Evolutionary conservation across 2,329 filamentous ascomycete species (phyloP).

Genomic region (Aspergillus sp.): DNA sequence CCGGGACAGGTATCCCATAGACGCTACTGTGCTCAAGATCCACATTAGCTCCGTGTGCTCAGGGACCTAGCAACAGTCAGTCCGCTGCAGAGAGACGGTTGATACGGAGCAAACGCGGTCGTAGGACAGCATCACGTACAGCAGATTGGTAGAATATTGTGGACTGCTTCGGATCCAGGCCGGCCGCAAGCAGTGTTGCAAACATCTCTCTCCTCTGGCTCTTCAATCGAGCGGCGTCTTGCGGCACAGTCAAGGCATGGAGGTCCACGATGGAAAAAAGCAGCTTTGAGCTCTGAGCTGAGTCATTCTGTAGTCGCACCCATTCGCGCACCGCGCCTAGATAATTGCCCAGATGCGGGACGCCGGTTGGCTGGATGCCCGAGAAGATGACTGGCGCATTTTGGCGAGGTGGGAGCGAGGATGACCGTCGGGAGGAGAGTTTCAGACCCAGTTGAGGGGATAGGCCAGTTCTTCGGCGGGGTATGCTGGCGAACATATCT

Average conservation of each 20-base stretch:
- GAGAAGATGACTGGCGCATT: constrained; percentile 83
- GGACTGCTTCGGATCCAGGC: constrained; percentile 66
- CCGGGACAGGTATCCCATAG: constrained; percentile 85
- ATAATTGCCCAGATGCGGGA: constrained; percentile 93
- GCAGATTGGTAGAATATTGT: constrained; percentile 75
- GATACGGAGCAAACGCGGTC: neutral
- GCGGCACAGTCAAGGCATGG: constrained; percentile 78
- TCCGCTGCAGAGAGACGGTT: neutral
- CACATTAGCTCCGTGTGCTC: constrained; percentile 90
- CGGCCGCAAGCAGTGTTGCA: constrained; percentile 73
- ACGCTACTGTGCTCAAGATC: constrained; percentile 86
- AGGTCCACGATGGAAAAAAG: constrained; percentile 87
- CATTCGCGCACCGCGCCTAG: constrained; percentile 81
- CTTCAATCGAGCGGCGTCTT: constrained; percentile 53
- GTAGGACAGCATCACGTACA: constrained; percentile 38
- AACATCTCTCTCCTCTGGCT: constrained; percentile 63
- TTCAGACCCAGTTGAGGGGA: no score
- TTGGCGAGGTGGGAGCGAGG: no score
- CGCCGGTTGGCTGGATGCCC: constrained; percentile 90
- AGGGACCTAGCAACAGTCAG: constrained; percentile 45
- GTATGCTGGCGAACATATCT: no score
- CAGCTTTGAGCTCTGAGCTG: constrained; percentile 49
- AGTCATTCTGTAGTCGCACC: constrained; percentile 65
- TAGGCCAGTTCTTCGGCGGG: no score
- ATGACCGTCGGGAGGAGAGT: no score